Percentiles rank a stretch among this genome's conserved stretches.
These are phyloP conservation scores for Crithidia mellificae DNA, from an alignment of 208 protist species.

Conservation along the genomic window DNA sequence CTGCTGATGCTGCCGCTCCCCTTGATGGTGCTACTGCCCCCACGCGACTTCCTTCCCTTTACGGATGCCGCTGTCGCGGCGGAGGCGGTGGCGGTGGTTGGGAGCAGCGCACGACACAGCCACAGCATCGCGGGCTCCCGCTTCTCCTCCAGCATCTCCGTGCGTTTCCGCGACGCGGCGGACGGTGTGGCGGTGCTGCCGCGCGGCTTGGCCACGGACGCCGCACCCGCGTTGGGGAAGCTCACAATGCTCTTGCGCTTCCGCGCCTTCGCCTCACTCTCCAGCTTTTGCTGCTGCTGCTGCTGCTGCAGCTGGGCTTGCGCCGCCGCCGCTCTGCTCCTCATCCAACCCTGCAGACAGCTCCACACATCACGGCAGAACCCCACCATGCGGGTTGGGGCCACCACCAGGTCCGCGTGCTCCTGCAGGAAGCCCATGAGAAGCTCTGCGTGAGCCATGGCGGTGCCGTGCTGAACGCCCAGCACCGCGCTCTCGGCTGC, in stretches of 20 bases:
- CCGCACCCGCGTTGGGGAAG: neutral
- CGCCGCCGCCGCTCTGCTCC: neutral
- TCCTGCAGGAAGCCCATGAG: constrained; percentile 67
- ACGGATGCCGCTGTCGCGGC: neutral
- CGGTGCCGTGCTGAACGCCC: constrained; percentile 47
- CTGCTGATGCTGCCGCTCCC: neutral
- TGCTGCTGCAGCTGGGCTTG: constrained; percentile 5
- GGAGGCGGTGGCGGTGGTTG: neutral
- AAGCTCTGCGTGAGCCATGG: constrained; percentile 75
- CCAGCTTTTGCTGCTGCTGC: constrained; percentile 3
- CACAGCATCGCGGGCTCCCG: constrained; percentile 19
- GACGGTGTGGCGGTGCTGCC: constrained; percentile 2
- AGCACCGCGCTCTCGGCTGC: constrained; percentile 57
- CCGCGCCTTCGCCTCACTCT: neutral
- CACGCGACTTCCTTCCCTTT: neutral
- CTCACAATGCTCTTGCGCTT: neutral
- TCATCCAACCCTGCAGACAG: constrained; percentile 31
- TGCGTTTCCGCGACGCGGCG: neutral
- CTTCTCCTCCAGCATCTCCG: neutral
- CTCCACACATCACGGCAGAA: constrained; percentile 44
- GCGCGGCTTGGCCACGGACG: neutral
- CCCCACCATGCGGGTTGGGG: constrained; percentile 46
- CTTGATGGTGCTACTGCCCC: neutral
- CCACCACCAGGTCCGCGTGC: constrained; percentile 51
- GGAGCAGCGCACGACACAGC: constrained; percentile 24